Conservation (phyloP, 768 basidiomycete genomes). For the Trametes elegans region DNA sequence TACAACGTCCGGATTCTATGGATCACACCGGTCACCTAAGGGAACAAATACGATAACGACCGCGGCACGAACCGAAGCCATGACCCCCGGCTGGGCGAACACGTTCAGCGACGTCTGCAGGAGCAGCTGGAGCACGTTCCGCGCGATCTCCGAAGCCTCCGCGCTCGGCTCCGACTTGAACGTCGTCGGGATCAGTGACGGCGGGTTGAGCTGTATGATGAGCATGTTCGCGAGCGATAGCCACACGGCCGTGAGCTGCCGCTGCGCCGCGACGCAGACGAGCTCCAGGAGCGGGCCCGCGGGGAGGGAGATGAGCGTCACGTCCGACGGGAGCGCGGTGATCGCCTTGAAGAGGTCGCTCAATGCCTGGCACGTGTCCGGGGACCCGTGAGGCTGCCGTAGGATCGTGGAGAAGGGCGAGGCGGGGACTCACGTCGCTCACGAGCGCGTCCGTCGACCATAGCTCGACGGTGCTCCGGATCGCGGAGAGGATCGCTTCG, state of each 20-base stretch:
- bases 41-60: neutral
- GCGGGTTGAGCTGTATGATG: slow-evolving; percentile 79
- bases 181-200: slow-evolving; percentile 44
- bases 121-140: slow-evolving; percentile 52
- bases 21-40: neutral
- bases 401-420: neutral
- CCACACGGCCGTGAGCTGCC: slow-evolving; percentile 81
- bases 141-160: slow-evolving; percentile 57
- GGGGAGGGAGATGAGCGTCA: slow-evolving; percentile 76
- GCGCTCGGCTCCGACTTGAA: slow-evolving; percentile 51
- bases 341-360: slow-evolving; percentile 86
- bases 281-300: slow-evolving; percentile 79
- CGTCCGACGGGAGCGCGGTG: slow-evolving; percentile 74
- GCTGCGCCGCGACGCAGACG: slow-evolving; percentile 68
- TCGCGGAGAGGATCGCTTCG: slow-evolving; percentile 58
- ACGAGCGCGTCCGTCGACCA: slow-evolving; percentile 82
- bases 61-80: slow-evolving; percentile 59
- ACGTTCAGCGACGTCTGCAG: slow-evolving; percentile 54
- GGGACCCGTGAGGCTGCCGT: too few species aligned
- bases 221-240: slow-evolving; percentile 79
- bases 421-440: slow-evolving; percentile 59
- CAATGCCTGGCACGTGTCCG: slow-evolving; percentile 63
- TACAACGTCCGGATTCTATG: slow-evolving; percentile 87
- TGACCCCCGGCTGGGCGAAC: slow-evolving; percentile 56
- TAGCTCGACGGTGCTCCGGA: slow-evolving; percentile 60